phyloP scores from a whole-genome alignment of 2,329 filamentous ascomycete species.

The Aureobasidium namibiae region DNA sequence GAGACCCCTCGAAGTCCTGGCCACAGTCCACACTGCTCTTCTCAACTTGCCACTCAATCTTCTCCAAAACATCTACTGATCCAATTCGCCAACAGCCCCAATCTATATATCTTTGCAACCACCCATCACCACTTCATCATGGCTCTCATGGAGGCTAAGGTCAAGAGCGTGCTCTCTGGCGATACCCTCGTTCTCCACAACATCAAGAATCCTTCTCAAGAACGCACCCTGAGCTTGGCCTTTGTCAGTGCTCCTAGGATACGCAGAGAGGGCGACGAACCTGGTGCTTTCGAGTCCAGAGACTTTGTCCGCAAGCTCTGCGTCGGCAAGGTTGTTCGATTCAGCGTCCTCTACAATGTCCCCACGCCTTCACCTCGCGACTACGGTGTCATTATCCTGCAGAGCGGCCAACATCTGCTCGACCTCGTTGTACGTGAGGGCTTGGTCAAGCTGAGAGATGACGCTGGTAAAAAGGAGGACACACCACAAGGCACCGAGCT shows the following conservation, averaged over 20 bases:
- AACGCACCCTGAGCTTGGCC: slow-evolving; percentile 81
- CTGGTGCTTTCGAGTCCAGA: slow-evolving; percentile 86
- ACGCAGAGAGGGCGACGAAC: slow-evolving; percentile 77
- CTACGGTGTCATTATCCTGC: slow-evolving; percentile 72
- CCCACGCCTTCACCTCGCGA: slow-evolving; percentile 66
- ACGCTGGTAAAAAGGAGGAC: slow-evolving; percentile 86
- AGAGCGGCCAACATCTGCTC: slow-evolving; percentile 68
- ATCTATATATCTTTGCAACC: background rate
- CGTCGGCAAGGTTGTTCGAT: slow-evolving; percentile 81
- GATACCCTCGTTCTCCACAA: slow-evolving; percentile 83
- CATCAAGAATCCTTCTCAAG: slow-evolving; percentile 69
- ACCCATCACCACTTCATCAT: slow-evolving; percentile 15
- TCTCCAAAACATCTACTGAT: background rate
- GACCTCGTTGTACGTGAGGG: slow-evolving; percentile 80
- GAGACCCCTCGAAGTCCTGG: slow-evolving; percentile 4
- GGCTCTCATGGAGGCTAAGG: slow-evolving; percentile 55
- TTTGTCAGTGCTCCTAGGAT: slow-evolving; percentile 85
- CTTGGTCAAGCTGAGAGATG: slow-evolving; percentile 88
- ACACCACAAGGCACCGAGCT: slow-evolving; percentile 62
- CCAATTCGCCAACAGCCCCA: background rate
- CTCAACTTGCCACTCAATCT: background rate
- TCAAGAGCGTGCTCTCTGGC: slow-evolving; percentile 91
- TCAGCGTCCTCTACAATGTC: slow-evolving; percentile 78
- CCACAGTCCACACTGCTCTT: background rate
- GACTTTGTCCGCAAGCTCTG: slow-evolving; percentile 79